Evolutionary conservation across 371 early-diverging fungal genomes (phyloP), one percentile per base, ranked within the genome.

Genomic region (Zopfochytrium polystomum): DNA sequence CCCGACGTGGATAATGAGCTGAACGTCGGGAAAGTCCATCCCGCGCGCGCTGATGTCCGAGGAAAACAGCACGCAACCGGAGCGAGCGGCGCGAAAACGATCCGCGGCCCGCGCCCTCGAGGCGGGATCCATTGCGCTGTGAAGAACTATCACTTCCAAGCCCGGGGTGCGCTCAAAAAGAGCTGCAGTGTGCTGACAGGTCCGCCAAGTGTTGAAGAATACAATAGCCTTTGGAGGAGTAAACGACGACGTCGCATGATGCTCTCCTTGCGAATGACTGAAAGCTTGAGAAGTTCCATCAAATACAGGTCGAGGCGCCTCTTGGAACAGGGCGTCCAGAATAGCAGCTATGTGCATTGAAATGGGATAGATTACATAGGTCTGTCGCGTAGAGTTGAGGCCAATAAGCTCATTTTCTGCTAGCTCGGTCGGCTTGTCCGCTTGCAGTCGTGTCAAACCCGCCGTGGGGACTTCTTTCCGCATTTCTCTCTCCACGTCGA

Each of bases 1-100:
- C 67, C 99, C 99, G 42, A 95, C 81, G 77, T 99, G 99, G 26
- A 98, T 59, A 5, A 98, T 95, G 48, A 95, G 77, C 0, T 87
- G 86, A 1, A 99, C 95, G 72, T 91, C 93, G 20, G 99, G 98
- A 54, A 98, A 98, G 76, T 99, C 99, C 13, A 99, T 91, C 35
- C 99, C 99, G 67, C 99, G 91, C 35, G 99, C 99, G 57, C 97
- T 96, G 4, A 99, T 96, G 77, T 99, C 99, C 0, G 98, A 92
- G 0, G 99, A 98, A 62, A 99, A 88, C 60, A 99, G 73, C 25
- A 96, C 82, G 18, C 11, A 38, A 1, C 18, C 25, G 15, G 52
- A 29, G 2, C 52, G 52, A 15, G 52, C 29, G 15, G 52, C 31
- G 2, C 32, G n/a, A 31, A 27, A 52, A 7, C 32, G 30, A 15